Base-by-base conservation (phyloP, 2,329 filamentous ascomycete species). In the Penicillium palitans region DNA sequence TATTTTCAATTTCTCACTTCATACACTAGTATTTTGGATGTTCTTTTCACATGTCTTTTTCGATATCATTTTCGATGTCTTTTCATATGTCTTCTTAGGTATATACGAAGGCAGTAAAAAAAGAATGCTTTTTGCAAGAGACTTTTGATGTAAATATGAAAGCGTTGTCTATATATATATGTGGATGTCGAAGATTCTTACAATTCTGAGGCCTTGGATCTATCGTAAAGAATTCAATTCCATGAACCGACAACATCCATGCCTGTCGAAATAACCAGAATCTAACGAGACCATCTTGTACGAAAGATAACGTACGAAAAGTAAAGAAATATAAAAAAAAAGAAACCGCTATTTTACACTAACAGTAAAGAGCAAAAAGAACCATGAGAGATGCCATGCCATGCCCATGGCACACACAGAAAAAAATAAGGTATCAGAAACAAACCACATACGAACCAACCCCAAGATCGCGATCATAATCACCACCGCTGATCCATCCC, bases 401-500 rank as follows among this genome's bases (percentile, higher is more conserved):
- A 39, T 52, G 57, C 41, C 50, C 51, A 62, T 53, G 44, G 51
- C 55, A 56, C 29, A 29, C 37, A 54, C 40, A 51, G 47, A 12
- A 49, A 41, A 52, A 45, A 54, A 42, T 21, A 51, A 49, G 57
- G 47, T 21, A 60, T 60, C 52, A 63, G 44, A 35, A 58, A 49
- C 35, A 50, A 29, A 46, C 24, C 39, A 29, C n/a, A 13, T 47
- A 24, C 31, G 35, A 35, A 50, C 7, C 39, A 45, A 33, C 17
- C 29, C 12, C 21, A 15, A 44, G 19, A 46, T 37, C 31, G 19
- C n/a, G 12, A 55, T 68, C 61, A 72, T 25, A 9, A 57, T 68
- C 61, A 72, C 61, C 70, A 71, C 58, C 60, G 60, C n/a, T 74
- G 69, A 19, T 68, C 70, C 56, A 69, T 56, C 24, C 70, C 70